These are phyloP conservation scores for Metschnikowia aberdeeniae DNA, from an alignment of 805 yeast species.

Conservation along the genomic window DNA sequence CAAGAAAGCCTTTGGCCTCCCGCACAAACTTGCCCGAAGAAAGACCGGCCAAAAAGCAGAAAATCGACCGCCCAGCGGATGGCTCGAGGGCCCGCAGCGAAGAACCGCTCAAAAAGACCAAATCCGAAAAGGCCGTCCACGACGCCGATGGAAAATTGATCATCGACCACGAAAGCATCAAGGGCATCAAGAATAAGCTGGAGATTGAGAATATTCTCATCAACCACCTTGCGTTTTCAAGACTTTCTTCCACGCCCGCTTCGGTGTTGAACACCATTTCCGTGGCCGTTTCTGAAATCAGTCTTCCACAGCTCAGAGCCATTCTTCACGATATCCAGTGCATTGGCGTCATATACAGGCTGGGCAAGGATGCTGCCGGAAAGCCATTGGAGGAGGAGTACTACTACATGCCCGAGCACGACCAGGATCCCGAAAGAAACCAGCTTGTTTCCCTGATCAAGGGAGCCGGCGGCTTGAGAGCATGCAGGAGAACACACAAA, in stretches of 20 bases:
- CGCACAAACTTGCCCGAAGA: constrained; percentile 21
- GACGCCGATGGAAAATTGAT: constrained; percentile 28
- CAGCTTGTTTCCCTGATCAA: constrained; percentile 67
- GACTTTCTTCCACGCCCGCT: constrained; percentile 85
- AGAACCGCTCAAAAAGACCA: constrained; percentile 27
- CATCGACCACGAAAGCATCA: constrained; percentile 21
- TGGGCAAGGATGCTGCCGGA: constrained; percentile 96
- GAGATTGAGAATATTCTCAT: constrained; percentile 63
- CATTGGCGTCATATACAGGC: constrained; percentile 83
- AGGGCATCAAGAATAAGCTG: constrained; percentile 36
- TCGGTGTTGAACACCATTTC: constrained; percentile 61
- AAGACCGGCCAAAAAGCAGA: constrained; percentile 1
- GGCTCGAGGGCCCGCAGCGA: constrained; percentile 27
- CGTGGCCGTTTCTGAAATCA: constrained; percentile 46
- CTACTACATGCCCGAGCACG: constrained; percentile 83
- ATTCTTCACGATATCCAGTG: constrained; percentile 48
- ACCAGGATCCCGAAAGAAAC: constrained; percentile 66
- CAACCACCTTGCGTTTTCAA: constrained; percentile 87
- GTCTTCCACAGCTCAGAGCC: constrained; percentile 41
- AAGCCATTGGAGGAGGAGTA: constrained; percentile 91
- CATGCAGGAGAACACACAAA: constrained; percentile 91
- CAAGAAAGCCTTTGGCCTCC: constrained; percentile 23
- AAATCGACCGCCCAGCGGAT: background rate
- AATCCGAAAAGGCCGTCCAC: constrained; percentile 12
- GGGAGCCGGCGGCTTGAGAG: constrained; percentile 77